Evolutionary conservation across 2,329 filamentous ascomycete genomes (phyloP), one percentile per base, ranked within the genome.

Genomic region (Talaromyces sp.): DNA sequence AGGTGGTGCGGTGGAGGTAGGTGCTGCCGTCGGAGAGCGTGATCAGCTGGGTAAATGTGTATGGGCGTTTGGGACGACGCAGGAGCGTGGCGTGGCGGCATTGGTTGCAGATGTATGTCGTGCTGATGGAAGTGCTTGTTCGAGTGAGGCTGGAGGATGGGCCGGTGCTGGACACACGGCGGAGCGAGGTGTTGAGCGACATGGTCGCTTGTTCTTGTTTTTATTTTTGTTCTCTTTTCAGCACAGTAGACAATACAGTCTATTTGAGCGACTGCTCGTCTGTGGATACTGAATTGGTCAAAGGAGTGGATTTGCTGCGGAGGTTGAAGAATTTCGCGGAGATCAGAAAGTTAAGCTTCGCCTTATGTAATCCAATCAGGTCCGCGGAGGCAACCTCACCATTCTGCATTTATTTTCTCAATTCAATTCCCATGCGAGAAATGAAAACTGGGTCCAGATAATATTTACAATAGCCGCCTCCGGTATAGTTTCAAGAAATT

Each of bases 11-110:
- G 66, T 80, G 78, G 19, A 75, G 75, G 72, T 79, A 98, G 62
- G 93, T 89, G 70, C 86, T 90, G 68, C 95, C 95, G 80, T 99
- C 95, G 46, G 89, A 91, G 65, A 98, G 88, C 58, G 92, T 93
- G 67, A 99, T 83, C 63, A 99, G 85, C 78, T 99, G 95, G n/a
- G 93, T 97, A 82, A 97, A 98, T 67, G 89, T 91, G 82, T 97
- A 98, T 49, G 95, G 93, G 6, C 93, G 86, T 71, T 92, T 89
- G n/a, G 92, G 92, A 17, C 95, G 91, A 64, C 84, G 84, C 72
- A 98, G 85, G 64, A 96, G 89, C 26, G 90, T 92, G 57, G 95
- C 95, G 73, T 91, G 86, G 63, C 92, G 88, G 72, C 86, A 81
- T 79, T 93, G 89, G 55, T 76, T 78, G 75, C 75, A 79, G 67